Percentiles rank a stretch among this genome's conserved stretches.
Conservation (phyloP, 2,329 filamentous ascomycete species). For the Xylariomycetidae sp. region DNA sequence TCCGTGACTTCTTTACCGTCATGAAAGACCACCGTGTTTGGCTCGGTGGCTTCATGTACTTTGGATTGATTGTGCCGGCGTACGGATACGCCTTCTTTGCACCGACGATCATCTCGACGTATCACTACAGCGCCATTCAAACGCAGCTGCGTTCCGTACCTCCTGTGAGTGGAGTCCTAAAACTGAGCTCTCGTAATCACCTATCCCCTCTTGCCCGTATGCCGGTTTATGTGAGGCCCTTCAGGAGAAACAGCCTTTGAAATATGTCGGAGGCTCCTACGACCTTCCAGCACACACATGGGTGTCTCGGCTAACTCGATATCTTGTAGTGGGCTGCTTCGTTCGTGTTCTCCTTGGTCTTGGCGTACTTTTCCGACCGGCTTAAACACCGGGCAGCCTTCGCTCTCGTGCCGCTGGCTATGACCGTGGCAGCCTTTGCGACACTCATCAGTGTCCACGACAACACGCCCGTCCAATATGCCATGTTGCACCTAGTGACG, state of each 20-base stretch:
- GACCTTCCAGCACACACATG: too few relatives aligned
- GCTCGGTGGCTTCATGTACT: constrained; percentile 75
- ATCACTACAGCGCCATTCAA: constrained; percentile 55
- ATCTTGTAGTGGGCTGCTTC: constrained; percentile 66
- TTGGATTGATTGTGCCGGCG: constrained; percentile 72
- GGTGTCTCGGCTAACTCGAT: too few relatives aligned
- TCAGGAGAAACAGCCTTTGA: too few relatives aligned
- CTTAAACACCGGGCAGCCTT: constrained; percentile 71
- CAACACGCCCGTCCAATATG: constrained; percentile 66
- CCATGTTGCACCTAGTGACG: constrained; percentile 74
- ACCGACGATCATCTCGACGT: constrained; percentile 65
- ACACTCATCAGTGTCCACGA: constrained; percentile 70
- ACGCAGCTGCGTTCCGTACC: constrained; percentile 56
- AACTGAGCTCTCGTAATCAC: too few relatives aligned
- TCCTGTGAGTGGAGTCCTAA: too few relatives aligned
- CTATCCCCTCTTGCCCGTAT: too few relatives aligned
- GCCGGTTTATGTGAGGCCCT: too few relatives aligned
- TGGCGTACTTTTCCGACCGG: constrained; percentile 70
- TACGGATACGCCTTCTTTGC: constrained; percentile 77
- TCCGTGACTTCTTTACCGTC: constrained; percentile 55
- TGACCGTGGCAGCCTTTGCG: constrained; percentile 70
- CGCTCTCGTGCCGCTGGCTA: constrained; percentile 60
- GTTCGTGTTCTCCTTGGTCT: constrained; percentile 72
- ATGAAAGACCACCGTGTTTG: constrained; percentile 73
- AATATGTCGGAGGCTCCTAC: too few relatives aligned